Percentiles rank a stretch among this genome's conserved stretches.
phyloP scores from a whole-genome alignment of 805 yeast species.

The Wickerhamomyces rabaulensis region DNA sequence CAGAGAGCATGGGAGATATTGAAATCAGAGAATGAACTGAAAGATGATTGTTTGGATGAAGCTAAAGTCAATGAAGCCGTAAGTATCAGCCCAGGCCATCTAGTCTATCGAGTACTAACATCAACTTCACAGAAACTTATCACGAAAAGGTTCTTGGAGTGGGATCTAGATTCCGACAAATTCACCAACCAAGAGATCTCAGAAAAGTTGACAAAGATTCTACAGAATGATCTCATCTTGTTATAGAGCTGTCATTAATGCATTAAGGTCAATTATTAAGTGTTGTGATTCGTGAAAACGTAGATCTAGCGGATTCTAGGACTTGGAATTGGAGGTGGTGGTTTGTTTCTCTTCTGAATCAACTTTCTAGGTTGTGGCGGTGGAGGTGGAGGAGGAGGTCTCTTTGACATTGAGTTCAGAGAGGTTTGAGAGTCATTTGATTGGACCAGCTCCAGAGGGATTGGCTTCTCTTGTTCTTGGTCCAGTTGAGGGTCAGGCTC shows the following conservation, averaged over 20 bases:
- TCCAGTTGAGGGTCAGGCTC: slow-evolving; percentile 4
- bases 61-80: background rate
- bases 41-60: slow-evolving; percentile 8
- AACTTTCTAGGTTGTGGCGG: slow-evolving; percentile 26
- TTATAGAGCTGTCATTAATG: background rate
- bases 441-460: slow-evolving; percentile 10
- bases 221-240: background rate
- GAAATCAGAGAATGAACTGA: slow-evolving; percentile 6
- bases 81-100: background rate
- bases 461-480: slow-evolving; percentile 3
- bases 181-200: background rate
- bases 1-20: slow-evolving; percentile 28
- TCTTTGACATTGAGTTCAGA: slow-evolving; percentile 27
- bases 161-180: slow-evolving; percentile 2
- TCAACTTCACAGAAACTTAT: background rate
- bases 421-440: slow-evolving; percentile 29
- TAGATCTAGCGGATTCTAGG: background rate
- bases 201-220: background rate
- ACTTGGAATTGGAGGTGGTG: background rate
- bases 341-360: slow-evolving; percentile 1
- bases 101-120: background rate
- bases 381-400: slow-evolving; percentile 32
- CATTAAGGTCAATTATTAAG: slow-evolving; percentile 4
- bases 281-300: background rate
- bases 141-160: slow-evolving; percentile 1